These are phyloP conservation scores for Nematocida parisii DNA, from an alignment of 371 early-diverging fungal species.

Conservation along the genomic window DNA sequence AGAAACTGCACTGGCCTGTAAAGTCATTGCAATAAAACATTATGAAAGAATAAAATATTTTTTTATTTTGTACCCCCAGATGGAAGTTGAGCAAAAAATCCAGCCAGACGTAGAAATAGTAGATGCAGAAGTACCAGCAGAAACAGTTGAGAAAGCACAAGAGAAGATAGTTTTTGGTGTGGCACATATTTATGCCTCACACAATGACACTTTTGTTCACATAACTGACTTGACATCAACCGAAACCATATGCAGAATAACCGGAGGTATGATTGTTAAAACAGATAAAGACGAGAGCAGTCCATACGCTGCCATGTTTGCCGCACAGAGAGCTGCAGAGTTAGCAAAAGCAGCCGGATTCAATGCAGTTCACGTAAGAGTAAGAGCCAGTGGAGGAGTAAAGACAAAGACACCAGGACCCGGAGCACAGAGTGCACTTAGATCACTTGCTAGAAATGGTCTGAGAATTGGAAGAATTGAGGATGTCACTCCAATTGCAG, in stretches of 20 bases:
- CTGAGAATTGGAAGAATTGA: conserved; percentile 96
- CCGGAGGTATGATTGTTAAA: conserved; percentile 99
- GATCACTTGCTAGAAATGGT: conserved; percentile 96
- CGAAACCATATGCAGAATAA: conserved; percentile 97
- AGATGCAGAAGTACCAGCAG: not conserved
- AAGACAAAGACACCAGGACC: conserved; percentile 97
- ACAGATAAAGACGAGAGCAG: conserved; percentile 99
- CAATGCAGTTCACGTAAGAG: conserved; percentile 97
- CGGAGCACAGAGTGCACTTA: conserved; percentile 98
- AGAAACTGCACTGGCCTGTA: conserved; percentile 47
- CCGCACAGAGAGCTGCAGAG: conserved; percentile 96
- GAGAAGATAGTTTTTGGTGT: conserved; percentile 76
- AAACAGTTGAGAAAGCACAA: conserved; percentile 29
- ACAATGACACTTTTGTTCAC: conserved; percentile 99
- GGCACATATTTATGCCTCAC: conserved; percentile 97
- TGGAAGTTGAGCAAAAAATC: conserved; percentile 42
- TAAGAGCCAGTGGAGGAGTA: conserved; percentile 99
- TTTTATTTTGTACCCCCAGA: conserved; percentile 54
- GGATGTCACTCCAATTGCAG: conserved; percentile 97
- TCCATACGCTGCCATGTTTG: conserved; percentile 99
- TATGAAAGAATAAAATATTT: conserved; percentile 34
- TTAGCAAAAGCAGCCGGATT: conserved; percentile 97
- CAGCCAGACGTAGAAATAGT: conserved; percentile 26
- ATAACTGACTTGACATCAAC: conserved; percentile 98
- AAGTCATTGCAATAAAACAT: conserved; percentile 47